Conservation (phyloP, 306 rosid genomes). For the Abrus pulchellus region DNA sequence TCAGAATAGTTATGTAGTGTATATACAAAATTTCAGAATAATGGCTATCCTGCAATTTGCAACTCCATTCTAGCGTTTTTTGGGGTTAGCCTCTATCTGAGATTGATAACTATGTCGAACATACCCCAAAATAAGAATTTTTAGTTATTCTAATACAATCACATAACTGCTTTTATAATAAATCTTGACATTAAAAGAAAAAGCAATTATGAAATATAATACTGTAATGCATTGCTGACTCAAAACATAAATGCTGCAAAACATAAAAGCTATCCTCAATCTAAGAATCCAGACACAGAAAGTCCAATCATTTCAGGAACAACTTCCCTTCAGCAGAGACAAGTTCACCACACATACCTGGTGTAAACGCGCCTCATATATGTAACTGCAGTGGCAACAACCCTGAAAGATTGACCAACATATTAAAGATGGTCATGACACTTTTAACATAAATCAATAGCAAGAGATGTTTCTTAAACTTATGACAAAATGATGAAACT, state of each 20-base stretch:
- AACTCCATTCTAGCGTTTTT: too few relatives aligned
- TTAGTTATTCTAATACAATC: background rate
- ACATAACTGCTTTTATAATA: background rate
- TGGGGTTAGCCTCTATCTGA: too few relatives aligned
- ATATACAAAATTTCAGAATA: too few relatives aligned
- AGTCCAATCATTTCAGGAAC: constrained; percentile 20
- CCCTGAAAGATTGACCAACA: constrained; percentile 67
- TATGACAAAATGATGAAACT: constrained; percentile 25
- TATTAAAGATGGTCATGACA: constrained; percentile 39
- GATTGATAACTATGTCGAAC: background rate
- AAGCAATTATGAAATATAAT: constrained; percentile 24
- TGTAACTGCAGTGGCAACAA: constrained; percentile 93
- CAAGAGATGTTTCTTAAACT: constrained; percentile 17
- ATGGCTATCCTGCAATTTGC: too few relatives aligned
- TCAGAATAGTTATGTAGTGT: too few relatives aligned
- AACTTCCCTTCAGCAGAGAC: constrained; percentile 19
- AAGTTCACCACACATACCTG: constrained; percentile 62
- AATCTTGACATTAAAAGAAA: constrained; percentile 19
- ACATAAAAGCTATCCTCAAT: constrained; percentile 5
- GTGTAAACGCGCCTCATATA: constrained; percentile 98
- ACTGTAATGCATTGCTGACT: background rate
- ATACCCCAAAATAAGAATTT: constrained; percentile 16
- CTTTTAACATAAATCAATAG: constrained; percentile 2
- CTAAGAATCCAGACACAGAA: constrained; percentile 36
- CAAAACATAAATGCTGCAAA: constrained; percentile 35